phyloP scores from a whole-genome alignment of 345 rosid species.

The Toxicodendron radicans region DNA sequence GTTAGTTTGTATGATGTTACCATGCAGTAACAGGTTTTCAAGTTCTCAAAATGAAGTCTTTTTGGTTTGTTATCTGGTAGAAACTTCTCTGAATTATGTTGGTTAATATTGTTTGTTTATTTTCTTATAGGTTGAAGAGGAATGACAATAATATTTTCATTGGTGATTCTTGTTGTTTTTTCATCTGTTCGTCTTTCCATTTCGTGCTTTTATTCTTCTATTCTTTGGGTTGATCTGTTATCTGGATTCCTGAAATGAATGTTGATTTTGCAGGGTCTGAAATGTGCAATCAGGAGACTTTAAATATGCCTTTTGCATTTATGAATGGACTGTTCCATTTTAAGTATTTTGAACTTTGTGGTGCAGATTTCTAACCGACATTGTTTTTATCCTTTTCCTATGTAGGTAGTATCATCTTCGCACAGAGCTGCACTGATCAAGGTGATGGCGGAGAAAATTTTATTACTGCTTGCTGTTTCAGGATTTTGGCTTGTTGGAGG shows the following conservation, averaged over 20 bases:
- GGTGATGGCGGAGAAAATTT: neutral
- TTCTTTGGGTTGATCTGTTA: slow-evolving; percentile 29
- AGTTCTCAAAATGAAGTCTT: slow-evolving; percentile 15
- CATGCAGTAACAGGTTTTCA: slow-evolving; percentile 25
- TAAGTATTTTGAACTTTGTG: neutral
- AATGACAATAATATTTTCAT: slow-evolving; percentile 12
- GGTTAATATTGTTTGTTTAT: slow-evolving; percentile 14
- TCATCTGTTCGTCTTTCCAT: slow-evolving; percentile 8
- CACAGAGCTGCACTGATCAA: neutral
- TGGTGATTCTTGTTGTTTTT: slow-evolving; percentile 11
- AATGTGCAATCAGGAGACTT: slow-evolving; percentile 58
- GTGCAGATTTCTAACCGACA: slow-evolving; percentile 6
- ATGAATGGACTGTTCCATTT: slow-evolving; percentile 24
- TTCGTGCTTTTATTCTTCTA: neutral
- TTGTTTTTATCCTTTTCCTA: slow-evolving; percentile 2
- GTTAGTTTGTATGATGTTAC: slow-evolving; percentile 12
- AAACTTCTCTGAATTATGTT: slow-evolving; percentile 18
- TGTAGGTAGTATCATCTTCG: slow-evolving; percentile 24
- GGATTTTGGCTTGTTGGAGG: neutral
- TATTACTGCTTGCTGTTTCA: neutral
- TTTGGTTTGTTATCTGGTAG: slow-evolving; percentile 22
- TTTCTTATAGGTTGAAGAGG: slow-evolving; percentile 35
- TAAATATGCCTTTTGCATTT: slow-evolving; percentile 25
- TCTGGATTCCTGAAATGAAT: slow-evolving; percentile 39
- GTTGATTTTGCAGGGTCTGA: slow-evolving; percentile 72